A percentile compares a stretch with the other conserved stretches of the same genome.
Conservation (phyloP, 2,329 filamentous ascomycete genomes). For the Xenosphaeropsis pyriputrescens region DNA sequence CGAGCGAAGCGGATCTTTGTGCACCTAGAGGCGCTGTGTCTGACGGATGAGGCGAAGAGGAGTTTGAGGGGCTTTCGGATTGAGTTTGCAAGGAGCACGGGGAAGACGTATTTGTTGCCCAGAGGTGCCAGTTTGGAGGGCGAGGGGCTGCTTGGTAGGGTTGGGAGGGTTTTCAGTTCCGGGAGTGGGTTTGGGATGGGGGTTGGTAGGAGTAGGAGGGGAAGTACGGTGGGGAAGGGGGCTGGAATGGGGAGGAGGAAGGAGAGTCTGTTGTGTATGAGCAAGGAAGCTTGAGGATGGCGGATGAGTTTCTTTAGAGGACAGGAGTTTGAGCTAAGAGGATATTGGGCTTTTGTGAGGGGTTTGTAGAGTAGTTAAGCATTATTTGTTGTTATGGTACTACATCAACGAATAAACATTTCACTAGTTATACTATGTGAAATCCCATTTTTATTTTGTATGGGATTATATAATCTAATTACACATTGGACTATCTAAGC, state of each 20-base stretch:
- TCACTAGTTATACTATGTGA: too few relatives aligned
- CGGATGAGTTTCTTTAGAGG: too few relatives aligned
- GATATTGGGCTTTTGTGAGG: too few relatives aligned
- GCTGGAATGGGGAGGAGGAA: background rate
- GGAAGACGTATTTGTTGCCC: conserved; percentile 5
- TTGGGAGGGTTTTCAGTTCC: conserved; percentile 3
- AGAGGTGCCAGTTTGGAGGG: conserved; percentile 2
- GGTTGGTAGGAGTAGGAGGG: background rate
- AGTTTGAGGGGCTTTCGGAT: conserved; percentile 35
- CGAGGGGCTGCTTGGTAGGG: background rate
- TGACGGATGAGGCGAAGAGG: conserved; percentile 28
- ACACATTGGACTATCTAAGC: too few relatives aligned
- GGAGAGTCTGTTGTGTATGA: background rate
- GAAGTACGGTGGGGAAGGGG: background rate
- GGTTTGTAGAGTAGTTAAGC: too few relatives aligned
- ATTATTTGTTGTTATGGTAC: too few relatives aligned
- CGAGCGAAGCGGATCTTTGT: conserved; percentile 28
- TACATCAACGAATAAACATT: too few relatives aligned
- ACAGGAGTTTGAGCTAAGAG: too few relatives aligned
- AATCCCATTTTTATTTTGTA: too few relatives aligned
- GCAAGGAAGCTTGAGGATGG: too few relatives aligned
- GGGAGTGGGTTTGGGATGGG: background rate
- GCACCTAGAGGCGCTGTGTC: conserved; percentile 30
- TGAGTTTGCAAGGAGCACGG: conserved; percentile 23
- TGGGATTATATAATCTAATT: too few relatives aligned